Percentiles rank a stretch among this genome's conserved stretches.
These are phyloP conservation scores for Mycena capillaripes DNA, from an alignment of 768 basidiomycete genomes.

Conservation along the genomic window DNA sequence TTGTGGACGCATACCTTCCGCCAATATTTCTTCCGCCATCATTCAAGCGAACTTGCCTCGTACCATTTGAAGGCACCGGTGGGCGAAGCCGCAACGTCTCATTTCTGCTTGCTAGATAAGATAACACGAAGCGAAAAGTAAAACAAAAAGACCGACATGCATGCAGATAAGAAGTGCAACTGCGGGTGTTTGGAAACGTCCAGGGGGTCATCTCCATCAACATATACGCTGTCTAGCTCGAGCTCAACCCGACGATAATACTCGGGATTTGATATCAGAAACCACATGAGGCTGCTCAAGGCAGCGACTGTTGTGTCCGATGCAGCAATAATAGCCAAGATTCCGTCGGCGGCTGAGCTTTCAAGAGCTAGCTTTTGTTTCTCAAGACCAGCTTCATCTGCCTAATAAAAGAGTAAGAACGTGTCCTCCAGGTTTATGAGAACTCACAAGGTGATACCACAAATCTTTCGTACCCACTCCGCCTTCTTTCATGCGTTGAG, in stretches of 20 bases:
- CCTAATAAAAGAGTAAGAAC: conserved; percentile 40
- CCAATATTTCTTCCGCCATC: no score
- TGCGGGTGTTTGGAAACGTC: conserved; percentile 39
- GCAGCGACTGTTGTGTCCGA: conserved; percentile 57
- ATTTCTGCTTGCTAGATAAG: no score
- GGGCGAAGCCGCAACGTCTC: conserved; percentile 64
- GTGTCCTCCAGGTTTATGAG: background rate
- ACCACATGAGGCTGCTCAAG: conserved; percentile 48
- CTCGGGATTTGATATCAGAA: conserved; percentile 49
- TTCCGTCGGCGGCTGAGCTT: conserved; percentile 54
- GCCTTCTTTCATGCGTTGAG: conserved; percentile 25
- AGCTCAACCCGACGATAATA: conserved; percentile 48
- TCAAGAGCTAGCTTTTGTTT: conserved; percentile 45
- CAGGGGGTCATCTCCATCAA: conserved; percentile 39
- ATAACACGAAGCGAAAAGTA: no score
- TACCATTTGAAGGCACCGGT: conserved; percentile 54
- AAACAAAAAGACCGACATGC: conserved; percentile 42
- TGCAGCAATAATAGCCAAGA: conserved; percentile 55
- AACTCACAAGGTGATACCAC: conserved; percentile 52
- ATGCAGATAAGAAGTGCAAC: conserved; percentile 46
- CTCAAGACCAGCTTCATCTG: conserved; percentile 56
- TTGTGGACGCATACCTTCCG: background rate
- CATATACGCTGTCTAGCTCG: conserved; percentile 49
- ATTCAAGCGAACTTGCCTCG: conserved; percentile 48
- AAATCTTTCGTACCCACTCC: conserved; percentile 56